Evolutionary conservation across 2,329 filamentous ascomycete genomes (phyloP).

Genomic region (Rhynchosporium agropyri): DNA sequence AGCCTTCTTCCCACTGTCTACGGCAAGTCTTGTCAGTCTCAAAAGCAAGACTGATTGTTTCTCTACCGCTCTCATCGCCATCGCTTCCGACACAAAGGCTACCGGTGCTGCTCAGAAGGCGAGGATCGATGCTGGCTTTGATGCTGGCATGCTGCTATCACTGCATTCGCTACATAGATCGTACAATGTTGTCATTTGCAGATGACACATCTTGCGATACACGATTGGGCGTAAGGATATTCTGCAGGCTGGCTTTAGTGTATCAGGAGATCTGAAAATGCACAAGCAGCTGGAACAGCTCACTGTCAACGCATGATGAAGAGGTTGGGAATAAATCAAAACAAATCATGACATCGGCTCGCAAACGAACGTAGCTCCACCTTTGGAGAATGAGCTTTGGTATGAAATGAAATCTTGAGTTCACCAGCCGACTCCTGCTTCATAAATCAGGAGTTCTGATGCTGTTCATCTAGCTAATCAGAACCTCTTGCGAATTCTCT

Average conservation of each 20-base stretch:
- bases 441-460: not conserved
- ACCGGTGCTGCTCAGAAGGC: slow-evolving; percentile 14
- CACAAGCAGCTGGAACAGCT: too few relatives aligned
- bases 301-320: too few relatives aligned
- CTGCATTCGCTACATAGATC: slow-evolving; percentile 6
- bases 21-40: slow-evolving; percentile 11
- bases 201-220: not conserved
- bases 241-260: not conserved
- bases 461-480: not conserved
- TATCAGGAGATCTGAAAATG: too few relatives aligned
- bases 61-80: slow-evolving; percentile 24
- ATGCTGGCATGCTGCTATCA: slow-evolving; percentile 13
- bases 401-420: not conserved
- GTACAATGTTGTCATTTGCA: not conserved
- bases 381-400: not conserved
- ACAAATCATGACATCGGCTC: too few relatives aligned
- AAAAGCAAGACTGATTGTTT: slow-evolving; percentile 26
- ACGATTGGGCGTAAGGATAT: not conserved
- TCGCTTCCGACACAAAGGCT: slow-evolving; percentile 24
- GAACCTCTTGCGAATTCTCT: not conserved
- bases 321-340: too few relatives aligned
- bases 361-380: too few relatives aligned
- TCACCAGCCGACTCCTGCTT: not conserved
- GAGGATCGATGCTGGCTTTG: slow-evolving; percentile 22
- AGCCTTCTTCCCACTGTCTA: slow-evolving; percentile 20